phyloP scores from a whole-genome alignment of 768 basidiomycete genomes.

The Collybiopsis confluens region DNA sequence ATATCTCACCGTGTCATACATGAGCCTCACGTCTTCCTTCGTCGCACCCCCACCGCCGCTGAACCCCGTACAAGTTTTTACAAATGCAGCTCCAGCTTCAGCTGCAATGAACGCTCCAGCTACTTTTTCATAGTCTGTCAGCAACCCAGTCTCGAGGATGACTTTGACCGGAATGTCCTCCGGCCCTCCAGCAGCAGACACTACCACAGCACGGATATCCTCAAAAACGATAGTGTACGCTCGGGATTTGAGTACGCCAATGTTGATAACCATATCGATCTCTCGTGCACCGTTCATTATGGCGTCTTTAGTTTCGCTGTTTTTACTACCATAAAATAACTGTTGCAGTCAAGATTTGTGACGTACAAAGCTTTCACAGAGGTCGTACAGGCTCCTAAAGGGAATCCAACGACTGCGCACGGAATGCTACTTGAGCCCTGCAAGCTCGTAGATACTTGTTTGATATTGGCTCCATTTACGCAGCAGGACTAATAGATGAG shows the following conservation, averaged over 20 bases:
- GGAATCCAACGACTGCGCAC: constrained; percentile 50
- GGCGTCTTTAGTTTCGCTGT: constrained; percentile 43
- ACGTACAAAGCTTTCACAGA: constrained; percentile 42
- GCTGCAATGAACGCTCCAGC: constrained; percentile 42
- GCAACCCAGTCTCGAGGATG: constrained; percentile 47
- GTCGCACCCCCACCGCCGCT: constrained; percentile 43
- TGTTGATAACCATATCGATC: constrained; percentile 49
- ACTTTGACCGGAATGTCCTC: constrained; percentile 43
- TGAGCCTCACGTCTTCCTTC: constrained; percentile 38
- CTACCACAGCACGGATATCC: constrained; percentile 39
- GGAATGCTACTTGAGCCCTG: constrained; percentile 31
- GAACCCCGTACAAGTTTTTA: constrained; percentile 55
- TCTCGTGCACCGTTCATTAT: constrained; percentile 43
- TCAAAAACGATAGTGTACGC: constrained; percentile 31
- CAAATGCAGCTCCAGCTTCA: constrained; percentile 46
- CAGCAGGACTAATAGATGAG: constrained; percentile 39
- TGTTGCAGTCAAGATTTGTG: neutral
- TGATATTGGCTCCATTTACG: constrained; percentile 42
- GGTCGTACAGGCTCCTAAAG: constrained; percentile 42
- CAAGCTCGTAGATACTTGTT: constrained; percentile 36
- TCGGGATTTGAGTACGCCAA: constrained; percentile 39
- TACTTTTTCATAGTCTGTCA: constrained; percentile 41
- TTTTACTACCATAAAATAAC: neutral
- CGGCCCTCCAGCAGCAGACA: too few relatives aligned
- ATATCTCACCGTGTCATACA: constrained; percentile 36